Evolutionary conservation across 345 rosid genomes (phyloP), one percentile per base, ranked within the genome.

Genomic region (Bruguiera gymnorhiza): DNA sequence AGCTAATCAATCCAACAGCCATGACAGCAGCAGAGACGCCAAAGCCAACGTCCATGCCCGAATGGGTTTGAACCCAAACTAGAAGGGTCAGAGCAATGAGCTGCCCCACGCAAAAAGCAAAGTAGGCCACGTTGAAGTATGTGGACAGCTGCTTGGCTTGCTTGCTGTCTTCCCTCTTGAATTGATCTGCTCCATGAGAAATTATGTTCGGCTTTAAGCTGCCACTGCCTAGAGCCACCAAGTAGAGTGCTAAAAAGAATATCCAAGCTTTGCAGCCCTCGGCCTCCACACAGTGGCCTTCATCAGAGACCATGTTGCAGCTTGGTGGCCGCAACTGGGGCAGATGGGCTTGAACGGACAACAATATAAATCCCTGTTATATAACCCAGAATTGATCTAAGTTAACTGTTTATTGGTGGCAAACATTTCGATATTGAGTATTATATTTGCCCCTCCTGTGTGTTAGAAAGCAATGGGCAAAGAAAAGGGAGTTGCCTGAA

Each of bases 141-240:
- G 65, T 69, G 43, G 73, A 69, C 31, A 69, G 73, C 61, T 69
- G 60, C 73, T 61, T 60, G 62, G 71, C 37, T 36, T 67, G 62
- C 48, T 53, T 67, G 27, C 63, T 21, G 24, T 60, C 58, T 29
- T 60, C 65, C 21, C 60, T 43, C 57, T 31, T 60, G 66, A 69
- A 69, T 24, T 69, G 73, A 15, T 69, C 73, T 24, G 73, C 73
- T 15, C 73, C 73, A 50, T 60, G 73, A 11, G 73, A 46, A 51
- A 69, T 69, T 61, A 69, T 69, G 66, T 69, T 69, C 16, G 73
- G 73, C 57, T 69, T 69, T 60, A 69, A 34, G 37, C 73, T 60
- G 8, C 73, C 73, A 69, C 73, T 69, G 5, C 73, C 73, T 7
- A 69, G 23, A 26, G 73, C 66, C 66, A 69, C 66, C 66, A 69